Conservation (phyloP, 139 green algal genomes). For the Coelastrella sp. region DNA sequence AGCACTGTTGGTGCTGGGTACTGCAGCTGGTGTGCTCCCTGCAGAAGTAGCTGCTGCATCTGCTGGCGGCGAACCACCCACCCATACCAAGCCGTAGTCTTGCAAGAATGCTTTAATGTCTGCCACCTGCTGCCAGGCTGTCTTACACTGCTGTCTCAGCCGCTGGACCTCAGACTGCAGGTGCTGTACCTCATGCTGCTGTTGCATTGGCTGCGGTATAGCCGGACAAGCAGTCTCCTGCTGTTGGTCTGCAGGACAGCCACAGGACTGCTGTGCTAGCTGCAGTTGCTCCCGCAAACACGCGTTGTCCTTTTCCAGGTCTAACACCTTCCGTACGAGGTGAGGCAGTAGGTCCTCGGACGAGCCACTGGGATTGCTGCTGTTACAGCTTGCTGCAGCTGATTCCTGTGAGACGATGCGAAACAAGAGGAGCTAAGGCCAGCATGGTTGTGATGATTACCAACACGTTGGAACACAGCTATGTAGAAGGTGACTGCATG, state of each 20-base stretch:
- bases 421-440: too few species aligned
- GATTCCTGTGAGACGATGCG: too few species aligned
- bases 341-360: neutral
- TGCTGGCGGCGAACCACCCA: slow-evolving; percentile 42
- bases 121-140: slow-evolving; percentile 50
- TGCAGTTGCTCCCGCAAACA: neutral
- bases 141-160: slow-evolving; percentile 33
- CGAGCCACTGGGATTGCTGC: neutral
- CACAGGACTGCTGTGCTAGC: neutral
- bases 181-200: slow-evolving; percentile 8
- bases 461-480: too few species aligned
- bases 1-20: neutral
- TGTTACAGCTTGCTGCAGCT: neutral
- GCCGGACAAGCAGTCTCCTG: neutral
- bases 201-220: neutral
- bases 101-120: slow-evolving; percentile 75
- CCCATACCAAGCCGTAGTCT: slow-evolving; percentile 76
- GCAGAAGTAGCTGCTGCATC: neutral
- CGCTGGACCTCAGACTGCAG: slow-evolving; percentile 3
- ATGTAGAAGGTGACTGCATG: too few species aligned
- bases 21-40: neutral
- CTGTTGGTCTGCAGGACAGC: neutral
- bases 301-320: neutral
- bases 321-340: neutral
- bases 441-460: too few species aligned